A percentile compares a stretch with the other conserved stretches of the same genome.
Evolutionary conservation across 2,329 filamentous ascomycete genomes (phyloP).

Genomic region (Alternaria triticina): DNA sequence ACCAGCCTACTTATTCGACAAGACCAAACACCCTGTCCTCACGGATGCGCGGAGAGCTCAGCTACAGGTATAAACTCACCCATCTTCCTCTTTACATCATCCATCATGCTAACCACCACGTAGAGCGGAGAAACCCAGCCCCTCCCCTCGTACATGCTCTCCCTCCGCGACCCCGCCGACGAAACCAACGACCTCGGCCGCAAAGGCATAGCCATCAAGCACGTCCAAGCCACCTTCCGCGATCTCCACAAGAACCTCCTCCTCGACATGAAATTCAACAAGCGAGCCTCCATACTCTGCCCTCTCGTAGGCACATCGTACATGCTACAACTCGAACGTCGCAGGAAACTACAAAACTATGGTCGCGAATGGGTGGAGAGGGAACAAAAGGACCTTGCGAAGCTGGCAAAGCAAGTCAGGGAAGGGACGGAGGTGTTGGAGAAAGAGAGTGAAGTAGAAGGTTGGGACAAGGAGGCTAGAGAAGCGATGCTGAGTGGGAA

Average conservation of each 20-base stretch:
- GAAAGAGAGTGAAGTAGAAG: neutral
- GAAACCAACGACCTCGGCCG: constrained; percentile 63
- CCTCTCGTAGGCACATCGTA: constrained; percentile 29
- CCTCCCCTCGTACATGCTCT: constrained; percentile 51
- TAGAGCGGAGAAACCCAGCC: constrained; percentile 21
- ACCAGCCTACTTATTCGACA: constrained; percentile 54
- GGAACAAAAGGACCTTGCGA: constrained; percentile 7
- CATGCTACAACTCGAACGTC: constrained; percentile 15
- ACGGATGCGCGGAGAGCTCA: constrained; percentile 17
- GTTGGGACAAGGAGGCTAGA: no score
- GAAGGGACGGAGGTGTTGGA: neutral
- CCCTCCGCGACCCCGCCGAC: constrained; percentile 66
- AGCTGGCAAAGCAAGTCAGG: constrained; percentile 10
- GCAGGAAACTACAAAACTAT: constrained; percentile 20
- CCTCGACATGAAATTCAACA: constrained; percentile 20
- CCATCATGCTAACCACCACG: constrained; percentile 7
- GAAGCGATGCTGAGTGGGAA: no score
- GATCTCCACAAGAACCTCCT: constrained; percentile 21
- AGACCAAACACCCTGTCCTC: constrained; percentile 32
- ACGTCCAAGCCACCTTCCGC: constrained; percentile 55
- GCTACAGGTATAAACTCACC: constrained; percentile 25
- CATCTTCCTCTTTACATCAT: neutral
- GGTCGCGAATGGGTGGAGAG: constrained; percentile 13
- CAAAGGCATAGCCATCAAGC: constrained; percentile 56
- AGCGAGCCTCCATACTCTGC: constrained; percentile 23